Evolutionary conservation across 2,329 filamentous ascomycete genomes (phyloP).

Genomic region (Aspergillus fructus): DNA sequence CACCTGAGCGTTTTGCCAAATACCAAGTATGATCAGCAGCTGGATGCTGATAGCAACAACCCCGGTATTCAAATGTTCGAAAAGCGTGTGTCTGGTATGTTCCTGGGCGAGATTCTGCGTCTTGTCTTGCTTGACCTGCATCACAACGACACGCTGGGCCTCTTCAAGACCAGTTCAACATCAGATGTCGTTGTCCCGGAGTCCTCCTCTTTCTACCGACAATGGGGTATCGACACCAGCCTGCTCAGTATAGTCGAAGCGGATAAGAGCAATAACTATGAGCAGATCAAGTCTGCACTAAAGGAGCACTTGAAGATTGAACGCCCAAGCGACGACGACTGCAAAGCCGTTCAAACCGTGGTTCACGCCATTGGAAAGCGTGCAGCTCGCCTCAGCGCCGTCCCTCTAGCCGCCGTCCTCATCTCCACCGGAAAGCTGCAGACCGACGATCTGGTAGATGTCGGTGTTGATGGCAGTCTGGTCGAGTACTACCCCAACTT

Average conservation of each 20-base stretch:
- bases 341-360: conserved; percentile 80
- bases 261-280: conserved; percentile 71
- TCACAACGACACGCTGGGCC: conserved; percentile 62
- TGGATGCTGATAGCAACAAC: conserved; percentile 81
- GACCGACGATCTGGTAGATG: conserved; percentile 72
- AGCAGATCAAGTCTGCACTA: conserved; percentile 72
- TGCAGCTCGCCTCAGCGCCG: conserved; percentile 81
- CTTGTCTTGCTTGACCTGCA: conserved; percentile 72
- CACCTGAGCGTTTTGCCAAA: conserved; percentile 81
- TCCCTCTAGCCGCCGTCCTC: conserved; percentile 82
- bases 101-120: conserved; percentile 89
- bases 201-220: conserved; percentile 67
- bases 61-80: conserved; percentile 98
- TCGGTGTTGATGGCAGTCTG: conserved; percentile 91
- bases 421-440: conserved; percentile 73
- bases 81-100: conserved; percentile 98
- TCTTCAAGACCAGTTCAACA: conserved; percentile 76
- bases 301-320: conserved; percentile 74
- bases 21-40: conserved; percentile 75
- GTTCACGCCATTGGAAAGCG: conserved; percentile 82
- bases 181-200: conserved; percentile 69
- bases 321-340: conserved; percentile 77
- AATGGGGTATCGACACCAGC: conserved; percentile 89
- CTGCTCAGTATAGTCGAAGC: conserved; percentile 85
- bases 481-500: conserved; percentile 97